These are phyloP conservation scores for Cadophora gregata DNA, from an alignment of 2,329 filamentous ascomycete species.

Conservation along the genomic window DNA sequence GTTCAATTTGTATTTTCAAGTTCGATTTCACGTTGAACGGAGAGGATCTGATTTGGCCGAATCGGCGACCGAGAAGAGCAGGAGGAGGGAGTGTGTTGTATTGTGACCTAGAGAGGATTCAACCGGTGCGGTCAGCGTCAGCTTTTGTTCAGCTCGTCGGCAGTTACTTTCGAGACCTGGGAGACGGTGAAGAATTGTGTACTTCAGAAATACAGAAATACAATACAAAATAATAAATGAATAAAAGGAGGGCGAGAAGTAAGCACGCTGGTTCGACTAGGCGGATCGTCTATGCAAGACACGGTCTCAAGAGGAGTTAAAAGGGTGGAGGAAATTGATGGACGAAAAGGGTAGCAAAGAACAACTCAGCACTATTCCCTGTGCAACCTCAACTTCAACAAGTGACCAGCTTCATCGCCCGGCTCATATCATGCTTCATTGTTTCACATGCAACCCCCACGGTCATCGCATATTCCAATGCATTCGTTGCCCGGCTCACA, in stretches of 20 bases:
- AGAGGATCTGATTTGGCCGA: background rate
- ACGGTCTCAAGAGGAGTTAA: background rate
- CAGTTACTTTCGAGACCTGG: background rate
- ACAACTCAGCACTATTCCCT: background rate
- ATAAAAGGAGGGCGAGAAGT: background rate
- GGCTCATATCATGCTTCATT: background rate
- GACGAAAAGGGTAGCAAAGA: background rate
- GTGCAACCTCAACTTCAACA: background rate
- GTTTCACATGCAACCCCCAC: conserved; percentile 15
- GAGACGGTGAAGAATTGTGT: background rate
- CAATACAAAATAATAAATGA: background rate
- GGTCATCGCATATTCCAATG: conserved; percentile 3
- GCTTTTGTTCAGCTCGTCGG: background rate
- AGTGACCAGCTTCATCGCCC: background rate
- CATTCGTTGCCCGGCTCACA: too few relatives aligned
- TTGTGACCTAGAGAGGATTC: background rate
- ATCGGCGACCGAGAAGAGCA: background rate
- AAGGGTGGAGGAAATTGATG: background rate
- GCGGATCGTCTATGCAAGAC: background rate
- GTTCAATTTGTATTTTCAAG: background rate
- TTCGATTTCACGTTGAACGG: background rate
- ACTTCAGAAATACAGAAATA: background rate
- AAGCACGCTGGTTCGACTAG: background rate
- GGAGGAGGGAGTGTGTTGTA: background rate
- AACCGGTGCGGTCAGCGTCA: background rate